Evolutionary conservation across 139 green algal genomes (phyloP), one percentile per base, ranked within the genome.

Genomic region (Tetradesmus obliquus): DNA sequence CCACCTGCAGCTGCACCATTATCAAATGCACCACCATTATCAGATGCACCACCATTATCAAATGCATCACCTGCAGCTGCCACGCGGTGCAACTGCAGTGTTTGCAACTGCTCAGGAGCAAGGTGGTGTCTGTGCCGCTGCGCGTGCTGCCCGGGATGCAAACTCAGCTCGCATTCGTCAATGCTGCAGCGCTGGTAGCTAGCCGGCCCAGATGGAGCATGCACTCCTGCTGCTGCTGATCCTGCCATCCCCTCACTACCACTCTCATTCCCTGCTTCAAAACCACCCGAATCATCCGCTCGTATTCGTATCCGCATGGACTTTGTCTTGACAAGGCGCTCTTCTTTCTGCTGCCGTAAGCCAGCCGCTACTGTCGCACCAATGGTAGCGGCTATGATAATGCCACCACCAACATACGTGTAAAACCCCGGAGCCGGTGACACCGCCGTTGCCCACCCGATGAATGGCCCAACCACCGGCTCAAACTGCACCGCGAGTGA

Each of bases 401-500:
- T 86, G 0, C 58, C 82, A 20, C 96, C 96, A 51, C 95, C 96
- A 7, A 92, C 80, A 17, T 93, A 97, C 0, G 96, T 98, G 58
- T 79, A 91, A 9, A 93, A 20, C 8, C 93, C 93, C 0, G 96
- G 96, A 2, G 95, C 13, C 0, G 71, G 51, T 60, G 93, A 90
- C 9, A 98, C 55, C 8, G 95, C 95, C 3, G 95, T 69, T 4
- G 74, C 90, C 93, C 93, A 98, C n/a, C 97, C 97, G 3, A 99
- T 93, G 20, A 96, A 45, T 10, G 92, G 95, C 10, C 97, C 97
- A 2, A 99, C 86, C 20, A 97, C 57, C 0, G 97, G 96, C 94
- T 99, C 97, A 55, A 97, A n/a, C 55, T 96, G 97, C 62, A 98
- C 91, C 2, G 93, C 96, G 19, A 99, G 93, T 2, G 93, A 87